Percentiles rank a stretch among this genome's conserved stretches.
Evolutionary conservation across 164 flowering plant species (phyloP).

Genomic region (Litsea cubeba): DNA sequence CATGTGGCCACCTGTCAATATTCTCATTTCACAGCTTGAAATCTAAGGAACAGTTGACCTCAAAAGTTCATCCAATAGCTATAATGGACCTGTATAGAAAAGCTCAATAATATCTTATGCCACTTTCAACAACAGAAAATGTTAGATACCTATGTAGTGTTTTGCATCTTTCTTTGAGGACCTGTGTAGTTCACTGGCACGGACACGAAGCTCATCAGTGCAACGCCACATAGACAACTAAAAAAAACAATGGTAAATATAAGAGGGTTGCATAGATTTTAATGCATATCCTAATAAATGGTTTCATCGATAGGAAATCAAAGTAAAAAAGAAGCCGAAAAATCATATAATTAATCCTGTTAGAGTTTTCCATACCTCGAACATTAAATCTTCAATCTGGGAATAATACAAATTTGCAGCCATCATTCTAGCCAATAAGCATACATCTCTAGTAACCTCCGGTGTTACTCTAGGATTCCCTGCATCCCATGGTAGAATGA

Average conservation of each 20-base stretch:
- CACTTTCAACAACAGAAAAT: neutral
- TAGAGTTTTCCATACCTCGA: conserved; percentile 54
- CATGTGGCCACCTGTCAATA: neutral
- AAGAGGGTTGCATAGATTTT: neutral
- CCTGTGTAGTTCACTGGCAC: conserved; percentile 69
- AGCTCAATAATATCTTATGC: neutral
- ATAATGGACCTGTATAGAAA: too few relatives aligned
- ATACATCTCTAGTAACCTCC: conserved; percentile 97
- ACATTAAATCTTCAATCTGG: conserved; percentile 94
- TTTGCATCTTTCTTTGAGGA: conserved; percentile 72
- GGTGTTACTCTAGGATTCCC: conserved; percentile 98
- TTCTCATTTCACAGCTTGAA: neutral
- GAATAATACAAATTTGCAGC: conserved; percentile 92
- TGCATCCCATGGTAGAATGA: conserved; percentile 24
- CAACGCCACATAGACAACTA: conserved; percentile 99
- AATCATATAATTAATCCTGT: neutral
- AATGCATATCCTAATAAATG: neutral
- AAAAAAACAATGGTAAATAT: neutral
- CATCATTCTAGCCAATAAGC: conserved; percentile 98
- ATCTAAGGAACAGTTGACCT: neutral
- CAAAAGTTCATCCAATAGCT: neutral
- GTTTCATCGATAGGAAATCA: neutral
- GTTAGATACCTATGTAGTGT: conserved; percentile 76
- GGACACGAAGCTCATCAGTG: conserved; percentile 83
- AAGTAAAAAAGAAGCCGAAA: neutral